phyloP scores from a whole-genome alignment of 768 basidiomycete species.

The Dendrothele bispora region DNA sequence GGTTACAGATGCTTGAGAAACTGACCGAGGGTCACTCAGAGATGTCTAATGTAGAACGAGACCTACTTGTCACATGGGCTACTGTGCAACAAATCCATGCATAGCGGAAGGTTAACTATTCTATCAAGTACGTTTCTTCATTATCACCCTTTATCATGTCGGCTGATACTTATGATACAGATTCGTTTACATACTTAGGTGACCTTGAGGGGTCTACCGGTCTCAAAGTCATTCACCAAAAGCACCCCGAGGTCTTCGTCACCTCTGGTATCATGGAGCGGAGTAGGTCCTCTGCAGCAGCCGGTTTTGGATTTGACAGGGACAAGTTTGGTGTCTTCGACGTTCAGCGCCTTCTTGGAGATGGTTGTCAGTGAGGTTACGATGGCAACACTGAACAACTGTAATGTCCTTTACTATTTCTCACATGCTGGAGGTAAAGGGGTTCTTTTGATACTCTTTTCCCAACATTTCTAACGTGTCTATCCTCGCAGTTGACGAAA shows the following conservation, averaged over 20 bases:
- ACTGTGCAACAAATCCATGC: too few relatives aligned
- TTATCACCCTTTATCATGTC: too few relatives aligned
- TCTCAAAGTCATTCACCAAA: conserved; percentile 82
- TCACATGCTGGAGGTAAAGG: conserved; percentile 83
- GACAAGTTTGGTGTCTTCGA: conserved; percentile 88
- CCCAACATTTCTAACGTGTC: conserved; percentile 1
- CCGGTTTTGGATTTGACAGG: conserved; percentile 80
- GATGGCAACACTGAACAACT: conserved; percentile 86
- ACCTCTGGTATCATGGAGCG: conserved; percentile 85
- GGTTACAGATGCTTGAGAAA: too few relatives aligned
- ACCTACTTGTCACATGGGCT: too few relatives aligned
- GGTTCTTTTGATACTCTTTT: conserved; percentile 18
- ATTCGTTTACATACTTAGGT: too few relatives aligned
- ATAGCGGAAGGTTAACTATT: too few relatives aligned
- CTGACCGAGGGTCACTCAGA: too few relatives aligned
- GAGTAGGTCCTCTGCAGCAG: conserved; percentile 81
- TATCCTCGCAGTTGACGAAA: conserved; percentile 56
- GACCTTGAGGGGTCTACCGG: conserved; percentile 90
- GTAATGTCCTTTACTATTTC: conserved; percentile 87
- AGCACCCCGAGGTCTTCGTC: conserved; percentile 84
- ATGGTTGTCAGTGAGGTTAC: conserved; percentile 88
- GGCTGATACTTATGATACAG: too few relatives aligned
- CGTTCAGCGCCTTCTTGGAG: conserved; percentile 90
- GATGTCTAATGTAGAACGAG: too few relatives aligned
- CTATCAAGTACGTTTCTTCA: too few relatives aligned